Percentiles rank a stretch among this genome's conserved stretches.
Conservation (phyloP, 345 rosid species). For the Aquilaria sinensis region DNA sequence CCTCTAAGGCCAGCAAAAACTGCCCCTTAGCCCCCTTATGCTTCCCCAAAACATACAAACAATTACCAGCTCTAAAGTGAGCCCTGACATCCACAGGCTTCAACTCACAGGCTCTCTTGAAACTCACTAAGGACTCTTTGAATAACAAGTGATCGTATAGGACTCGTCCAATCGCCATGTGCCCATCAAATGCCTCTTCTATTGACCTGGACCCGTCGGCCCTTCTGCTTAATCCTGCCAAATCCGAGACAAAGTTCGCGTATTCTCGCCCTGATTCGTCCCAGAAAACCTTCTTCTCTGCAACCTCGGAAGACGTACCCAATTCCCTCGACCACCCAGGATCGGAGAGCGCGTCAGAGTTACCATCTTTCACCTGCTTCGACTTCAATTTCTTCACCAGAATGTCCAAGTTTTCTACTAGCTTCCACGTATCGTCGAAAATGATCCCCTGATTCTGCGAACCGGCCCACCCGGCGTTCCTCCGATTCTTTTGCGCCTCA, state of each 20-base stretch:
- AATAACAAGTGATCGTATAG: slow-evolving; percentile 72
- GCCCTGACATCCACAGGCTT: slow-evolving; percentile 85
- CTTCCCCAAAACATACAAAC: slow-evolving; percentile 69
- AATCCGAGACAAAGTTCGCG: slow-evolving; percentile 53
- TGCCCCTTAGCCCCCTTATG: slow-evolving; percentile 71
- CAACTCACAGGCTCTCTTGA: slow-evolving; percentile 85
- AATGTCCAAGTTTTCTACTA: slow-evolving; percentile 86
- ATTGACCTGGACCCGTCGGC: slow-evolving; percentile 82
- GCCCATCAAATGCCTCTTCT: slow-evolving; percentile 94
- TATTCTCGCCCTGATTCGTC: slow-evolving; percentile 74
- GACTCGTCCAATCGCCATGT: slow-evolving; percentile 82
- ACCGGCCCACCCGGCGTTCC: slow-evolving; percentile 89
- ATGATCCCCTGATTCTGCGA: slow-evolving; percentile 93
- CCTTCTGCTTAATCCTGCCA: slow-evolving; percentile 71
- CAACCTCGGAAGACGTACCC: slow-evolving; percentile 59
- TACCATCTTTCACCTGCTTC: slow-evolving; percentile 72
- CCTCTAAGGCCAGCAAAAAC: slow-evolving; percentile 67
- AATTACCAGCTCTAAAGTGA: slow-evolving; percentile 81
- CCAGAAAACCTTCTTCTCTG: slow-evolving; percentile 75
- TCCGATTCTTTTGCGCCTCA: slow-evolving; percentile 78
- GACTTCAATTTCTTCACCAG: slow-evolving; percentile 72
- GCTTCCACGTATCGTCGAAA: slow-evolving; percentile 86
- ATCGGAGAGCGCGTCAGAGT: slow-evolving; percentile 70
- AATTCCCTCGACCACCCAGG: slow-evolving; percentile 91
- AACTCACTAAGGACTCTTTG: slow-evolving; percentile 80